A percentile compares a stretch with the other conserved stretches of the same genome.
Evolutionary conservation across 2,329 filamentous ascomycete genomes (phyloP).

Genomic region (Neofusicoccum parvum): DNA sequence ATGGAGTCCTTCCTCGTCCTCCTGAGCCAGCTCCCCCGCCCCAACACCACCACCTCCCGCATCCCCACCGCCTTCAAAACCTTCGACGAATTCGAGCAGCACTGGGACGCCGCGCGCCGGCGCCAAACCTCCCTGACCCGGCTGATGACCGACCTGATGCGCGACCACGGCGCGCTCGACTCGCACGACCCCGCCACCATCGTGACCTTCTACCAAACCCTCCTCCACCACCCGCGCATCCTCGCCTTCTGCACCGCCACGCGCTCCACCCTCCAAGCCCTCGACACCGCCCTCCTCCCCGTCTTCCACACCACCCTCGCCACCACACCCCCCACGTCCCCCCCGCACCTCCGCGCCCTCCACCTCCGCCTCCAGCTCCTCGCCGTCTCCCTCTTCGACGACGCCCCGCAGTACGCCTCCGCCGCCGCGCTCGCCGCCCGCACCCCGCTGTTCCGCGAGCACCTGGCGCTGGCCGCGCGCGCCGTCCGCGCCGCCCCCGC

Average conservation of each 20-base stretch:
- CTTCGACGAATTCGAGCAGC: not conserved
- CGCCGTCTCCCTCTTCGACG: not conserved
- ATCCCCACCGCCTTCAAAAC: not conserved
- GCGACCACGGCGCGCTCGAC: not conserved
- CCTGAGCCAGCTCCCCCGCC: not conserved
- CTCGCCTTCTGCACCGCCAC: not conserved
- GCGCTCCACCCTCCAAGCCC: not conserved
- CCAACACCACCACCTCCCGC: no score
- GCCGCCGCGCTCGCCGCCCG: not conserved
- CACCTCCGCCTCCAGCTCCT: slow-evolving; percentile 6
- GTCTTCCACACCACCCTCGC: not conserved
- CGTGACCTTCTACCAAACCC: not conserved
- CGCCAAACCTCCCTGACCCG: not conserved
- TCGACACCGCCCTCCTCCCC: not conserved
- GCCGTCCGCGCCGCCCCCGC: not conserved
- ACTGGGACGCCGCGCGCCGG: not conserved
- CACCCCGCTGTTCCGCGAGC: not conserved
- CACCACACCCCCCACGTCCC: not conserved
- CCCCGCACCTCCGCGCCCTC: not conserved
- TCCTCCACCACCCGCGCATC: not conserved
- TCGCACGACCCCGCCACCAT: not conserved
- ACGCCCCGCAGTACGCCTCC: not conserved
- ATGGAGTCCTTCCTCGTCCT: slow-evolving; percentile 6
- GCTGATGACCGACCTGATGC: not conserved
- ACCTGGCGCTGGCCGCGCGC: not conserved